Conservation (phyloP, 106 monocot genomes). For the Allium cepa region DNA sequence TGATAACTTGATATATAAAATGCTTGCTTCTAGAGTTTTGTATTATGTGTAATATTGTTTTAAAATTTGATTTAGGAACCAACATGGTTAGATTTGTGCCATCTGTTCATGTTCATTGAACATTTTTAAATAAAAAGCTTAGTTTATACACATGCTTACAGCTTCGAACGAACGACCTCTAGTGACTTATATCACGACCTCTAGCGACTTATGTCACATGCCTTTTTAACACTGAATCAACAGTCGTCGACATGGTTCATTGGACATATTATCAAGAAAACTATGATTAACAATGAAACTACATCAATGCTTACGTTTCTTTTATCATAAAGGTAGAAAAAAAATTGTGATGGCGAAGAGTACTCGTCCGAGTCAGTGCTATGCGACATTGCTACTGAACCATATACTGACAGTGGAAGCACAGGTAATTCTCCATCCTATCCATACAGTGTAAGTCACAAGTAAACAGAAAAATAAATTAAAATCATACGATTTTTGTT, state of each 20-base stretch:
- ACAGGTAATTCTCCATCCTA: constrained; percentile 95
- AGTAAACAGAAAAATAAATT: constrained; percentile 7
- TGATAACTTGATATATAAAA: no score
- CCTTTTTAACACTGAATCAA: no score
- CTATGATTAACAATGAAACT: not conserved
- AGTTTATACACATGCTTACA: no score
- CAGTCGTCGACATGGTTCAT: not conserved
- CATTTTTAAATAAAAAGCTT: no score
- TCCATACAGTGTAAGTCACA: not conserved
- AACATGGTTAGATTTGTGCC: no score
- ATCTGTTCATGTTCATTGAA: no score
- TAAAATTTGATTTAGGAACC: no score
- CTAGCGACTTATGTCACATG: not conserved
- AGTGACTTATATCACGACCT: not conserved
- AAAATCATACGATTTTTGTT: not conserved
- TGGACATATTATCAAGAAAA: not conserved
- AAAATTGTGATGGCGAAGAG: constrained; percentile 86
- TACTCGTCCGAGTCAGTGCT: constrained; percentile 70
- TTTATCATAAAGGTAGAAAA: constrained; percentile 97
- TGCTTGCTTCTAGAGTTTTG: no score
- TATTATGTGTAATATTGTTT: no score
- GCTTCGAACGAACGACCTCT: no score
- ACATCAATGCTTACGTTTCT: constrained; percentile 56
- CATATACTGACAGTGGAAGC: constrained; percentile 91
- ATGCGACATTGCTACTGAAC: constrained; percentile 92